These are phyloP conservation scores for Tardiomyces blankii DNA, from an alignment of 1,139 yeast genomes.

Conservation along the genomic window DNA sequence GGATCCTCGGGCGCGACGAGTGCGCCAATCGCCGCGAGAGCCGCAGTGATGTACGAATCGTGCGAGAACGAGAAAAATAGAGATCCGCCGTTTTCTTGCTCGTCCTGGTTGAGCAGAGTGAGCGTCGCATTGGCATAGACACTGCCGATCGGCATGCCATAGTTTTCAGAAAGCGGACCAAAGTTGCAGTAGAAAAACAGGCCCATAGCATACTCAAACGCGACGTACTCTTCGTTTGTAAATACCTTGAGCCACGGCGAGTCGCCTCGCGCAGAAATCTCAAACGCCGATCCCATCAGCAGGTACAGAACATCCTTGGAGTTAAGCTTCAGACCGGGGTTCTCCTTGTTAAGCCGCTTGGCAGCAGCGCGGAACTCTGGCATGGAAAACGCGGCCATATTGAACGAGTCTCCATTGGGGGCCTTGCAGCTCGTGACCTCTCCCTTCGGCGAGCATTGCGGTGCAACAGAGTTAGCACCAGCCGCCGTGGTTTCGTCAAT, in stretches of 20 bases:
- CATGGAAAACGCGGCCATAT: background rate
- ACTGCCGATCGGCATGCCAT: constrained; percentile 35
- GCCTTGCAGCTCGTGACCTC: background rate
- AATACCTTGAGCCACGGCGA: constrained; percentile 46
- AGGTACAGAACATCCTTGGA: constrained; percentile 31
- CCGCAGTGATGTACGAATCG: constrained; percentile 42
- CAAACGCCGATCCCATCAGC: constrained; percentile 43
- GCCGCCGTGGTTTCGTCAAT: constrained; percentile 22
- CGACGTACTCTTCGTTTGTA: constrained; percentile 40
- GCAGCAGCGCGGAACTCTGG: constrained; percentile 28
- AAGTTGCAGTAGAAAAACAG: constrained; percentile 36
- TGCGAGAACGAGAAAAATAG: constrained; percentile 41
- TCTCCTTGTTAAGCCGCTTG: constrained; percentile 25
- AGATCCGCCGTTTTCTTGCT: constrained; percentile 20
- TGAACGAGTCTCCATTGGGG: background rate
- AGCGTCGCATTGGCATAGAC: constrained; percentile 39
- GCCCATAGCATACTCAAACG: constrained; percentile 35
- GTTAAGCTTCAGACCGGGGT: constrained; percentile 31
- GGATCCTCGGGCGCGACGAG: constrained; percentile 28
- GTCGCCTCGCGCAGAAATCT: constrained; percentile 38
- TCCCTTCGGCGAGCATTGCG: constrained; percentile 11
- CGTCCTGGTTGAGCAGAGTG: constrained; percentile 29
- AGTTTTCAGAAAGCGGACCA: constrained; percentile 40
- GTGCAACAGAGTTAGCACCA: constrained; percentile 32
- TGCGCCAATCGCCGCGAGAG: constrained; percentile 40